These are phyloP conservation scores for Bjerkandera adusta DNA, from an alignment of 1,284 basidiomycete genomes.

Conservation along the genomic window DNA sequence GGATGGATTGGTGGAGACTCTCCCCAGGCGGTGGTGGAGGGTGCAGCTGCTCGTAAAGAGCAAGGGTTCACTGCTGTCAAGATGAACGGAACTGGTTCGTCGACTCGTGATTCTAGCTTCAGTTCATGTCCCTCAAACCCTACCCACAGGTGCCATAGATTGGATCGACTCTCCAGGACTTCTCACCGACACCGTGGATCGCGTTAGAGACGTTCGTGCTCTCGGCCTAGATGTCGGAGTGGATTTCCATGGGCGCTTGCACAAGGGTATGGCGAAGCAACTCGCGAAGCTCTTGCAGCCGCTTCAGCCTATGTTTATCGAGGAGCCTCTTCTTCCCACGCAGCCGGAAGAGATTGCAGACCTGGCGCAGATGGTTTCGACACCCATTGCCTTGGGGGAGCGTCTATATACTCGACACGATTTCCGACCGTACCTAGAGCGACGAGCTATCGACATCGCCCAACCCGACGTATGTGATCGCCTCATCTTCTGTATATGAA, in stretches of 20 bases:
- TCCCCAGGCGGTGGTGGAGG: constrained; percentile 59
- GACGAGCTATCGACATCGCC: constrained; percentile 68
- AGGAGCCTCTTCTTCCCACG: constrained; percentile 71
- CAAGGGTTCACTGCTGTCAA: constrained; percentile 79
- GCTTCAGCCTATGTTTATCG: constrained; percentile 69
- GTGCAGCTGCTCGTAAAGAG: constrained; percentile 58
- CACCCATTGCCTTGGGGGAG: constrained; percentile 73
- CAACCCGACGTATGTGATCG: constrained; percentile 62
- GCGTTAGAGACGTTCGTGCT: constrained; percentile 61
- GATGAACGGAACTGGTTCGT: constrained; percentile 68
- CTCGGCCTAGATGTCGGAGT: constrained; percentile 67
- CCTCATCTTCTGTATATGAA: too few species aligned
- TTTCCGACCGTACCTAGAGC: constrained; percentile 70
- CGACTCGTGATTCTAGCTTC: background rate
- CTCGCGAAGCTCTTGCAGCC: constrained; percentile 67
- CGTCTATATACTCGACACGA: constrained; percentile 68
- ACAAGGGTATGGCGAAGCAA: constrained; percentile 79
- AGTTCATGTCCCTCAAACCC: background rate
- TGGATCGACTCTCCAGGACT: constrained; percentile 51
- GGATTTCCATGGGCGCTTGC: constrained; percentile 64
- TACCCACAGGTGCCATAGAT: constrained; percentile 35
- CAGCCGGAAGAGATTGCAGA: constrained; percentile 69
- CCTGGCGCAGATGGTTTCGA: constrained; percentile 57
- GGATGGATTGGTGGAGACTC: constrained; percentile 77
- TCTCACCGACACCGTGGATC: constrained; percentile 57